A percentile compares a stretch with the other conserved stretches of the same genome.
These are phyloP conservation scores for Carex arenaria DNA, from an alignment of 202 grass and related monocot species.

Conservation along the genomic window DNA sequence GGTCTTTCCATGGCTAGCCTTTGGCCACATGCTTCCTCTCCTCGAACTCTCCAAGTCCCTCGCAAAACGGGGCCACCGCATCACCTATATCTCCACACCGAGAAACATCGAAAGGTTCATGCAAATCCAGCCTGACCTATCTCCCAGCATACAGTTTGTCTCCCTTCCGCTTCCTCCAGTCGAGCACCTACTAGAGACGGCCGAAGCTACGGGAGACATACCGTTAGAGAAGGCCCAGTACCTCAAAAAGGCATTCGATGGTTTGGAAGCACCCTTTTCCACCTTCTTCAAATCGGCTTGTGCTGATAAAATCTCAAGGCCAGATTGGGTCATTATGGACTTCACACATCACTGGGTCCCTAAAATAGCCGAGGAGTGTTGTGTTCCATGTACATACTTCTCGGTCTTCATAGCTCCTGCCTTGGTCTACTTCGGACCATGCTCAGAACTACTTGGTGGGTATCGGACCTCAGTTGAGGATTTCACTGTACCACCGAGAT, in stretches of 20 bases:
- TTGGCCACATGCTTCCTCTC: constrained; percentile 43
- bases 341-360: constrained; percentile 38
- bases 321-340: constrained; percentile 44
- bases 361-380: constrained; percentile 24
- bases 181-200: constrained; percentile 18
- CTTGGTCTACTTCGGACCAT: constrained; percentile 1
- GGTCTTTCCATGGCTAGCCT: constrained; percentile 45
- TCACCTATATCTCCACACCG: constrained; percentile 28
- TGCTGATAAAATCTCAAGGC: not conserved
- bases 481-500: constrained; percentile 22
- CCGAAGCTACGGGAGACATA: constrained; percentile 31
- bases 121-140: not conserved
- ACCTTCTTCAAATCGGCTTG: constrained; percentile 13
- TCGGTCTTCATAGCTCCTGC: not conserved
- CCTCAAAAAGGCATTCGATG: constrained; percentile 31
- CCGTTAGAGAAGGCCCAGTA: not conserved
- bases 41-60: constrained; percentile 39
- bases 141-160: not conserved
- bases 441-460: not conserved
- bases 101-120: constrained; percentile 30
- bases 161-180: constrained; percentile 12
- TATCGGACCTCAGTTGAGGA: constrained; percentile 3
- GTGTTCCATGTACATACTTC: constrained; percentile 31
- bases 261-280: constrained; percentile 19
- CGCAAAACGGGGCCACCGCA: constrained; percentile 3